These are phyloP conservation scores for Phylloporus sp. DNA, from an alignment of 1,284 basidiomycete genomes.

Conservation along the genomic window DNA sequence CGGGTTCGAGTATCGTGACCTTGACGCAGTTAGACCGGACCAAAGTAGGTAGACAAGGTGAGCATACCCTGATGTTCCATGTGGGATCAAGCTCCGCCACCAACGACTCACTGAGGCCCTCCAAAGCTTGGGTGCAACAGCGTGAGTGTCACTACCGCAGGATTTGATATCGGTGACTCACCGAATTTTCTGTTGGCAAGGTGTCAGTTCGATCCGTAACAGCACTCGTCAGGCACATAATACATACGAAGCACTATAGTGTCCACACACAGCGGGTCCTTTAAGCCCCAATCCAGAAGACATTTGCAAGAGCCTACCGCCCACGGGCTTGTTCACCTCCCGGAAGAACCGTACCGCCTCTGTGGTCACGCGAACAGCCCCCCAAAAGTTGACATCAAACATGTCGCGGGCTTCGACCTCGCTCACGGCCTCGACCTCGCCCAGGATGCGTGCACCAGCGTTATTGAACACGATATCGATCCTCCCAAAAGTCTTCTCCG, in stretches of 20 bases:
- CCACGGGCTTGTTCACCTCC: constrained; percentile 37
- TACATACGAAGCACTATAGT: not conserved
- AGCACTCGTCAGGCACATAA: not conserved
- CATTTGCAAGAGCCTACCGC: constrained; percentile 32
- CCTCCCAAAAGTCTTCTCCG: constrained; percentile 40
- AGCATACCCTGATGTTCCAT: constrained; percentile 36
- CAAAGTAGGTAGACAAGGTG: not conserved
- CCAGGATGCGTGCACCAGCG: not conserved
- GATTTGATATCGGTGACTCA: not conserved
- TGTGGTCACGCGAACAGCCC: constrained; percentile 32
- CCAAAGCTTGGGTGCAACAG: constrained; percentile 24
- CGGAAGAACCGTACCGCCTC: constrained; percentile 42
- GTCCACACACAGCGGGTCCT: constrained; percentile 8
- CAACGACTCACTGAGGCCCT: constrained; percentile 32
- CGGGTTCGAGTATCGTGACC: constrained; percentile 27
- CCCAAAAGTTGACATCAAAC: constrained; percentile 45
- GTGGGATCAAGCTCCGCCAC: constrained; percentile 29
- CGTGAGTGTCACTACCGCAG: not conserved
- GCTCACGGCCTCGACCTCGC: not conserved
- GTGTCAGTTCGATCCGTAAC: not conserved
- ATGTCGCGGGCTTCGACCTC: constrained; percentile 6
- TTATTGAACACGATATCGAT: constrained; percentile 49
- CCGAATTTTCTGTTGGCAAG: constrained; percentile 26
- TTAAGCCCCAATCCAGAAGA: constrained; percentile 31
- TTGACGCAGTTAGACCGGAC: not conserved